A percentile compares a stretch with the other conserved stretches of the same genome.
phyloP scores from a whole-genome alignment of 495 filamentous ascomycete species.

The Pyrenopolyporus hunteri region DNA sequence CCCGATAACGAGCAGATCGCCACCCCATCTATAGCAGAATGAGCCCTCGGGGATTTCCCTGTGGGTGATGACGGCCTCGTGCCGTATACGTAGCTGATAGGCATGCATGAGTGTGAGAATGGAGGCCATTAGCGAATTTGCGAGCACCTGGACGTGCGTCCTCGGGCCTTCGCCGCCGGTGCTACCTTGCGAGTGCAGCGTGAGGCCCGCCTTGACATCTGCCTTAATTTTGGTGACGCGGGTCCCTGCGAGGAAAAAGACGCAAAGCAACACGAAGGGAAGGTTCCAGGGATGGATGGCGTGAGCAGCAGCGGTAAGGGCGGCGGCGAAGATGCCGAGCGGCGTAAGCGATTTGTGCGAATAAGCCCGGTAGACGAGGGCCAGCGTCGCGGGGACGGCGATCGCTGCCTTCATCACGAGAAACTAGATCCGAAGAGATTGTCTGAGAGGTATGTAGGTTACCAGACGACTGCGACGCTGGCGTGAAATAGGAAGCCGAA shows the following conservation, averaged over 20 bases:
- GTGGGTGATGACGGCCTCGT: conserved; percentile 36
- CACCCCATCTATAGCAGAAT: conserved; percentile 56
- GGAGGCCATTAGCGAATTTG: conserved; percentile 82
- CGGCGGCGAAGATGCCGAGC: conserved; percentile 69
- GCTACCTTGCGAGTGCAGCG: conserved; percentile 72
- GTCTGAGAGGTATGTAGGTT: no score
- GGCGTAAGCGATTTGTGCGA: conserved; percentile 78
- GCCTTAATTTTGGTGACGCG: conserved; percentile 87
- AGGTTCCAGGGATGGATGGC: conserved; percentile 88
- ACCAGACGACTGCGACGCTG: not conserved
- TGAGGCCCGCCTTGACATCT: conserved; percentile 80
- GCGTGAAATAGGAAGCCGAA: no score
- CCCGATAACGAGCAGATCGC: conserved; percentile 62
- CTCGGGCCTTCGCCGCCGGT: conserved; percentile 79
- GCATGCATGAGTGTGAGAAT: conserved; percentile 74
- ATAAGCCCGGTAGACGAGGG: conserved; percentile 72
- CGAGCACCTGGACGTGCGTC: conserved; percentile 87
- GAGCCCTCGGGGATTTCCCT: conserved; percentile 38
- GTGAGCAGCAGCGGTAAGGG: conserved; percentile 75
- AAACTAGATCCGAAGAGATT: not conserved
- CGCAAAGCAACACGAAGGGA: conserved; percentile 79
- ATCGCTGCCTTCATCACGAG: conserved; percentile 70
- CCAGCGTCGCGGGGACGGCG: conserved; percentile 67
- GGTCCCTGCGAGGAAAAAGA: conserved; percentile 88
- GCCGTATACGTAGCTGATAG: conserved; percentile 61